Evolutionary conservation across 2,329 filamentous ascomycete species (phyloP).

Genomic region (Ilyonectria mors-panacis): DNA sequence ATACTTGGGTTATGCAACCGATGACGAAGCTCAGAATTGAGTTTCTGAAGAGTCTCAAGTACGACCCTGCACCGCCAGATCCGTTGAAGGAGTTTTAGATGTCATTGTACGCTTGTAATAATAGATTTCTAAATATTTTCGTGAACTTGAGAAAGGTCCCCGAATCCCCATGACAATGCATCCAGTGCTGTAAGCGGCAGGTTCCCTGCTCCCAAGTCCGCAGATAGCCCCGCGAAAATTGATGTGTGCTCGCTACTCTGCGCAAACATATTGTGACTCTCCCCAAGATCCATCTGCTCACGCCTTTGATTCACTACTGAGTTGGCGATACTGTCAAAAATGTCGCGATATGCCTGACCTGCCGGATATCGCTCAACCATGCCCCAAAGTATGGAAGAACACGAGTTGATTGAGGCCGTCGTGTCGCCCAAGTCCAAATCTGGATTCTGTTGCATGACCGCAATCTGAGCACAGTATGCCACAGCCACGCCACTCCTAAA

Average conservation of each 20-base stretch:
- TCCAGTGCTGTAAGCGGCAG: slow-evolving; percentile 26
- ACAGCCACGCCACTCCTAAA: slow-evolving; percentile 43
- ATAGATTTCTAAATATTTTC: not conserved
- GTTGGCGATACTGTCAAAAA: slow-evolving; percentile 42
- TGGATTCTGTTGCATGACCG: not conserved
- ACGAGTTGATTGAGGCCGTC: slow-evolving; percentile 35
- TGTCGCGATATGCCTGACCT: slow-evolving; percentile 44
- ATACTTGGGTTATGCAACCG: slow-evolving; percentile 54
- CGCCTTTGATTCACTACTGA: slow-evolving; percentile 1
- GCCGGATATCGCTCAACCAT: slow-evolving; percentile 49
- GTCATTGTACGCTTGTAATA: not conserved
- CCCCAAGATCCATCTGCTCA: not conserved
- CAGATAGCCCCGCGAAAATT: slow-evolving; percentile 22
- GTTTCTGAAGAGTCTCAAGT: slow-evolving; percentile 49
- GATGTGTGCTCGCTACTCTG: slow-evolving; percentile 7
- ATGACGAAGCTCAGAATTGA: slow-evolving; percentile 44
- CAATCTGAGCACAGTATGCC: slow-evolving; percentile 38
- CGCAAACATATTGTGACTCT: not conserved
- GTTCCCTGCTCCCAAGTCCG: not conserved
- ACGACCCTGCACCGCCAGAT: slow-evolving; percentile 51
- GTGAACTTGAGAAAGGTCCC: slow-evolving; percentile 2
- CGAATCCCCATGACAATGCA: slow-evolving; percentile 33
- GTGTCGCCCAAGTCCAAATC: slow-evolving; percentile 18
- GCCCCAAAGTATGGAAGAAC: slow-evolving; percentile 46
- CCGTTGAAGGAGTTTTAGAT: slow-evolving; percentile 46